phyloP scores from a whole-genome alignment of 768 basidiomycete genomes.

The Tulasnella sp. region DNA sequence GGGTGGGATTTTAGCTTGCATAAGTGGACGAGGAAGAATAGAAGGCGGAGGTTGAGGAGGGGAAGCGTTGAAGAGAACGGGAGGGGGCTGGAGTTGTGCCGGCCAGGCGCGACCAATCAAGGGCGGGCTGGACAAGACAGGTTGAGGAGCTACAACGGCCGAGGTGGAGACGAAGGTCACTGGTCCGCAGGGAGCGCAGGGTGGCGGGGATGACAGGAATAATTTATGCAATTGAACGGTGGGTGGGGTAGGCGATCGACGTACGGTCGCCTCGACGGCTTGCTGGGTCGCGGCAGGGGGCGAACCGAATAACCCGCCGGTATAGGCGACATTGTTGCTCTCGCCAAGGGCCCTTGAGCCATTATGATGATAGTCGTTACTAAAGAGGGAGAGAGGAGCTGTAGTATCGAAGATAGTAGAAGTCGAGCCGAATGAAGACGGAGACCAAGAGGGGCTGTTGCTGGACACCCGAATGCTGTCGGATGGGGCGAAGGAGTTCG shows the following conservation, averaged over 20 bases:
- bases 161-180: not conserved
- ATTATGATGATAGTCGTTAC: not conserved
- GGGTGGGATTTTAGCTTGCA: not conserved
- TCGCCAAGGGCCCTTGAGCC: not conserved
- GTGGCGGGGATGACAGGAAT: not conserved
- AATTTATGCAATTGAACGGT: not conserved
- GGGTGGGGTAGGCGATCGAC: not conserved
- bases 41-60: not conserved
- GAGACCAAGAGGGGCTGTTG: not conserved
- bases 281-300: not conserved
- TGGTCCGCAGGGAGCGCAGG: not conserved
- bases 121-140: not conserved
- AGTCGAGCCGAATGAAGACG: not conserved
- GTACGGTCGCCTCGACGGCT: not conserved
- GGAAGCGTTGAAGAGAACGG: not conserved
- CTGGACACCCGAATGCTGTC: not conserved
- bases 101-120: not conserved
- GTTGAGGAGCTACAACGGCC: not conserved
- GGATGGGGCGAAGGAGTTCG: not conserved
- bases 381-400: not conserved
- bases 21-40: not conserved
- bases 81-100: not conserved
- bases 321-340: not conserved
- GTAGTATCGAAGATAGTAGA: not conserved
- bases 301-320: not conserved